Percentiles rank a stretch among this genome's conserved stretches.
Conservation (phyloP, 2,329 filamentous ascomycete genomes). For the Aspergillus latus region DNA sequence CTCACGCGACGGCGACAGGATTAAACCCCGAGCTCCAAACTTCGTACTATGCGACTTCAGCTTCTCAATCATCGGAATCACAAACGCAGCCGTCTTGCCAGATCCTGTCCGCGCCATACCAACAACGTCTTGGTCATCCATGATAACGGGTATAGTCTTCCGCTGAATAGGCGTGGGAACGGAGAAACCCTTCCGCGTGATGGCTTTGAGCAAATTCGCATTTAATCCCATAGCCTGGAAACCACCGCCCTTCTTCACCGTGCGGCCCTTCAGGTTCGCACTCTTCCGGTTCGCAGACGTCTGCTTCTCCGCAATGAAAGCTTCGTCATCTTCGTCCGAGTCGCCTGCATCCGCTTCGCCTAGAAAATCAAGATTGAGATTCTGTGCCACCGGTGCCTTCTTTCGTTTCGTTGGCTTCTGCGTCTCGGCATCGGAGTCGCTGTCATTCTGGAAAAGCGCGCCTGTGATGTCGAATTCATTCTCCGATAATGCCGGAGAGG, state of each 20-base stretch:
- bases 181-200: conserved; percentile 91
- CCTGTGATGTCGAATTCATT: conserved; percentile 87
- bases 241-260: conserved; percentile 90
- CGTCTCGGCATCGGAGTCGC: conserved; percentile 47
- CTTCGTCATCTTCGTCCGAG: conserved; percentile 64
- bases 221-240: conserved; percentile 95
- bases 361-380: conserved; percentile 52
- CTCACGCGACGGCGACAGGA: conserved; percentile 91
- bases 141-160: conserved; percentile 88
- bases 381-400: conserved; percentile 30
- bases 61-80: conserved; percentile 96
- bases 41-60: conserved; percentile 83
- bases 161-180: conserved; percentile 97
- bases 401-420: conserved; percentile 50
- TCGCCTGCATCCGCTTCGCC: conserved; percentile 52
- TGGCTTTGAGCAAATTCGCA: conserved; percentile 80
- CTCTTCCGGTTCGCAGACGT: conserved; percentile 87
- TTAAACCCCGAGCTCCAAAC: conserved; percentile 80
- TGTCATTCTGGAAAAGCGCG: conserved; percentile 66
- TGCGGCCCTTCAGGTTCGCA: conserved; percentile 76
- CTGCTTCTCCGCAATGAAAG: conserved; percentile 86
- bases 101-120: conserved; percentile 99
- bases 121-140: conserved; percentile 92
- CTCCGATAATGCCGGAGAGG: conserved; percentile 82
- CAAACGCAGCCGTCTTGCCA: conserved; percentile 96